Percentiles rank a stretch among this genome's conserved stretches.
Evolutionary conservation across 306 rosid genomes (phyloP).

Genomic region (Alnus rubra): DNA sequence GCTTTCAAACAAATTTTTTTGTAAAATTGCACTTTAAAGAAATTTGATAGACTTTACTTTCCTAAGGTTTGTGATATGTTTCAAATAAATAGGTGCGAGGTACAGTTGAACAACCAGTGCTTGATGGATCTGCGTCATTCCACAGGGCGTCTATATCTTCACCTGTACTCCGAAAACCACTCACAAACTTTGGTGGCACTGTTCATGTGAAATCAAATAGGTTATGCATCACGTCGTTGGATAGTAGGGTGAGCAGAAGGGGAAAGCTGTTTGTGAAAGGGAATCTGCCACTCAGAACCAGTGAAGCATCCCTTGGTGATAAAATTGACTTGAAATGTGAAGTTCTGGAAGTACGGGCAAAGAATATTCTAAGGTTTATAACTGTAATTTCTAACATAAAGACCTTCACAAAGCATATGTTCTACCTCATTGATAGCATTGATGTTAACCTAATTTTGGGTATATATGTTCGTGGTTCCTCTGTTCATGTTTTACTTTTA

Average conservation of each 20-base stretch:
- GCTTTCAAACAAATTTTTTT: not conserved
- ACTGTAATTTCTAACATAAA: constrained; percentile 17
- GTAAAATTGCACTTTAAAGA: constrained; percentile 4
- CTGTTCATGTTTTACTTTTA: constrained; percentile 2
- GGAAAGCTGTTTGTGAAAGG: constrained; percentile 85
- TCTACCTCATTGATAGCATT: not conserved
- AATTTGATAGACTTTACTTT: constrained; percentile 14
- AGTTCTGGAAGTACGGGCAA: constrained; percentile 77
- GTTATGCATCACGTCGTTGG: constrained; percentile 79
- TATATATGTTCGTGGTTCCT: constrained; percentile 5
- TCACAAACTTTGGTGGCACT: constrained; percentile 78
- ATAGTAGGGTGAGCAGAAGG: constrained; percentile 83
- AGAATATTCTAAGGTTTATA: constrained; percentile 72
- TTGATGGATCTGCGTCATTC: constrained; percentile 89
- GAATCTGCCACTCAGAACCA: constrained; percentile 86
- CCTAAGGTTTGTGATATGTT: constrained; percentile 29
- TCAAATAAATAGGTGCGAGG: constrained; percentile 72
- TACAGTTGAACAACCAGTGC: constrained; percentile 81
- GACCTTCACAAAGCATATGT: constrained; percentile 6
- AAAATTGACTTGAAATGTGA: constrained; percentile 89
- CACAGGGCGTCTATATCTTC: constrained; percentile 90
- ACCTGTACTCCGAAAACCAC: constrained; percentile 75
- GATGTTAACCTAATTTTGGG: constrained; percentile 6
- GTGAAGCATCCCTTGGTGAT: constrained; percentile 72
- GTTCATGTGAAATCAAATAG: constrained; percentile 82